Evolutionary conservation across 495 filamentous ascomycete genomes (phyloP).

Genomic region (Aspergillus coremiiformis): DNA sequence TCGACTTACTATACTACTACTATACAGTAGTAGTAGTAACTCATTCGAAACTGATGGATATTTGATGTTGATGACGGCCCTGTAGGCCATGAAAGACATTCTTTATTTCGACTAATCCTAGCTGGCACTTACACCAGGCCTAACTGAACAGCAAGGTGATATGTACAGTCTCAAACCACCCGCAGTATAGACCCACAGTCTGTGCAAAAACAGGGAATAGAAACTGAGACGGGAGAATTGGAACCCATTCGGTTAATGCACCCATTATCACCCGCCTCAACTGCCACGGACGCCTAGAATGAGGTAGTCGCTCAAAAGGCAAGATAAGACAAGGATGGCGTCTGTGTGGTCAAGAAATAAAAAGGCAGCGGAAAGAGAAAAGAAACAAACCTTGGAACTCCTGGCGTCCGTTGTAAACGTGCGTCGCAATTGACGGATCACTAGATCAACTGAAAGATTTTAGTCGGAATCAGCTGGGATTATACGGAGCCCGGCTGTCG

Average conservation of each 20-base stretch:
- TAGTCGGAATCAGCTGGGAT: conserved; percentile 17
- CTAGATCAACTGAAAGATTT: conserved; percentile 16
- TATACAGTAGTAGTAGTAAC: no score
- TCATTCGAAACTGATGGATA: no score
- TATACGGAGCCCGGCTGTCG: not conserved
- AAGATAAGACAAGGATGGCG: conserved; percentile 6
- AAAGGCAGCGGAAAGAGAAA: conserved; percentile 17
- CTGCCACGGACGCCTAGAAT: not conserved
- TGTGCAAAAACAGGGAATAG: not conserved
- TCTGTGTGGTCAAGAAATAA: conserved; percentile 13
- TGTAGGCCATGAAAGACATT: conserved; percentile 14
- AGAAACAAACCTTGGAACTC: conserved; percentile 36
- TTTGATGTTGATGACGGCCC: conserved; percentile 7
- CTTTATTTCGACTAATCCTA: conserved; percentile 21
- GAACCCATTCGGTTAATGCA: not conserved
- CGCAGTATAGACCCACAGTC: conserved; percentile 1
- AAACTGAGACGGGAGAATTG: not conserved
- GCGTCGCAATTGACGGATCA: conserved; percentile 15
- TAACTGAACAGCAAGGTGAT: conserved; percentile 8
- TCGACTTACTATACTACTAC: no score
- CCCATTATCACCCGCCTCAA: not conserved
- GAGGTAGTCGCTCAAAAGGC: conserved; percentile 1
- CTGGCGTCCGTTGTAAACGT: conserved; percentile 12
- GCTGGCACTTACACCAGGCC: conserved; percentile 9
- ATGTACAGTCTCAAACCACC: conserved; percentile 17